Percentiles rank a stretch among this genome's conserved stretches.
Conservation (phyloP, 352 stramenopile species). For the Phytophthora meadii region DNA sequence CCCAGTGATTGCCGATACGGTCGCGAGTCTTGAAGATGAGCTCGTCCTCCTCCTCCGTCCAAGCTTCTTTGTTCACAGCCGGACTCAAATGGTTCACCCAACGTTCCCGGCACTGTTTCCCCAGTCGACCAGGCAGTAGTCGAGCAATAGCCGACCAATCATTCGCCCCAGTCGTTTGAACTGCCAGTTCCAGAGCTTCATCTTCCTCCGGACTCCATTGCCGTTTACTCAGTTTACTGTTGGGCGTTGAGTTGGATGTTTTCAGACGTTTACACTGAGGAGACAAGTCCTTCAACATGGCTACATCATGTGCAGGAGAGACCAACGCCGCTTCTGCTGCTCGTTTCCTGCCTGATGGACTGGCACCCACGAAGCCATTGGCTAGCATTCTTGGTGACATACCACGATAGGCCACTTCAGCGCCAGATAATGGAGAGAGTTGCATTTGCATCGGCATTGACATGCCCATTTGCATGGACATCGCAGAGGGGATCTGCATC, state of each 20-base stretch:
- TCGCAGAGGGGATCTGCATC: constrained; percentile 66
- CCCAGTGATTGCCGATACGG: constrained; percentile 96
- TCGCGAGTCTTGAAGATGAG: constrained; percentile 82
- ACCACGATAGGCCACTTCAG: constrained; percentile 22
- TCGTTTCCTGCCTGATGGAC: constrained; percentile 17
- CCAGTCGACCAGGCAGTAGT: constrained; percentile 92
- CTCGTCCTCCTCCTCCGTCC: constrained; percentile 93
- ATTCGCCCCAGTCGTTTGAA: constrained; percentile 62
- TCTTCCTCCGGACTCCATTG: constrained; percentile 75
- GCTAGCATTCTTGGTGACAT: constrained; percentile 21
- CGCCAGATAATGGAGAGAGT: not conserved
- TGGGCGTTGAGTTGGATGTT: constrained; percentile 26
- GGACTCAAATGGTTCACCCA: constrained; percentile 98
- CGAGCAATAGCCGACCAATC: constrained; percentile 95
- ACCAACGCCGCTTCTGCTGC: constrained; percentile 28
- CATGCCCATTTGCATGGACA: constrained; percentile 20
- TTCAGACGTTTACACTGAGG: constrained; percentile 72
- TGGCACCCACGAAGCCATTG: constrained; percentile 1
- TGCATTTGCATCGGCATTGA: constrained; percentile 33
- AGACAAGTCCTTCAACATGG: constrained; percentile 45
- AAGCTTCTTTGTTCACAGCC: constrained; percentile 94
- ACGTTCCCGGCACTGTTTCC: constrained; percentile 97
- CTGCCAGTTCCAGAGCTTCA: constrained; percentile 54
- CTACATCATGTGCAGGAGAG: constrained; percentile 27
- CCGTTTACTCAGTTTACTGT: constrained; percentile 67